Base-by-base conservation (phyloP, 2,329 filamentous ascomycete genomes). In the Ascochyta pisi region DNA sequence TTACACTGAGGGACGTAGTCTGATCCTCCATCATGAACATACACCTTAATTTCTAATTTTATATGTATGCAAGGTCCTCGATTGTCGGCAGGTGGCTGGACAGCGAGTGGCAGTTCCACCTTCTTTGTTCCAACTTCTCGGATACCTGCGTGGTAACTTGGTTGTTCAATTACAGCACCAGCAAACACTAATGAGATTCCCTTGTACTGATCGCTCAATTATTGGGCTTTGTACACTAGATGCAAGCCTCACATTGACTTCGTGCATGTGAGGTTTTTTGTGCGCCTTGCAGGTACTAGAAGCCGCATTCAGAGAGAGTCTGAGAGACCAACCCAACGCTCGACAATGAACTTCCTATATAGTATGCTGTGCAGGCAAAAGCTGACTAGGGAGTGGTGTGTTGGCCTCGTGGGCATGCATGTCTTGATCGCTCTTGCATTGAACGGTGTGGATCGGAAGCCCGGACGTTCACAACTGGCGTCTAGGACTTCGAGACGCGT, bases 41-140 rank as follows among this genome's bases (percentile, higher is more conserved):
- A 4, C 35, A 24, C 34, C 19, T 16, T 10, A n/a, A 7, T 6
- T 44, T 12, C 51, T 40, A 49, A 34, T 38, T 29, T 9, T 10
- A 16, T 19, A 38, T 26, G 23, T 4, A 16, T 35, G 22, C n/a
- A n/a, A 23, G 29, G 10, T 24, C 16, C 6, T 39, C 16, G 6
- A 43, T 7, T 33, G 2, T 13, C 23, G 19, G 34, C 6, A 29
- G 29, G 13, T 19, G 37, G 52, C 31, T 33, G 29, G 13, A 35
- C n/a, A 15, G 19, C 39, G 9, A 24, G 19, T 35, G 27, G 8
- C 40, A 22, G 29, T 19, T 41, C 16, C 3, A 34, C 16, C 34
- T 33, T n/a, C 35, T 50, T 45, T 55, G 53, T 55, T 42, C 42
- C 41, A 46, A 42, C 38, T 10, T 37, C 37, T 42, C 41, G 42